phyloP scores from a whole-genome alignment of 345 rosid genomes.

The Aurinia saxatilis region DNA sequence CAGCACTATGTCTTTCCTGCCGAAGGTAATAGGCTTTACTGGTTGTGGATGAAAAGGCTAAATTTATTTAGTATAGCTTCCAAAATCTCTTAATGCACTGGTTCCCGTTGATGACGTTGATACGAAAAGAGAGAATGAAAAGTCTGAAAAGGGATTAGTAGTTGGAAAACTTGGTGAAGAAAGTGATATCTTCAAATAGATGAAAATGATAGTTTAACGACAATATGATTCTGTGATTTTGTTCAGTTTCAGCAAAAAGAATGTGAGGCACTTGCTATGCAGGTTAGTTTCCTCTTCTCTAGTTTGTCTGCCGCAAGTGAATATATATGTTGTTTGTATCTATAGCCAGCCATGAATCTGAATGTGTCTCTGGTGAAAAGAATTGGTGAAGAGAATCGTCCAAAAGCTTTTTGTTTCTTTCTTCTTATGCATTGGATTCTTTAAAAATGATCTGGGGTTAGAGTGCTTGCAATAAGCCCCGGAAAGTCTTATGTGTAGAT shows the following conservation, averaged over 20 bases:
- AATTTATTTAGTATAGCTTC: slow-evolving; percentile 89
- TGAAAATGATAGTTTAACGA: slow-evolving; percentile 90
- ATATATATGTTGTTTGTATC: not conserved
- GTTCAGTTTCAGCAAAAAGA: slow-evolving; percentile 99
- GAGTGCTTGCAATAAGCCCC: not conserved
- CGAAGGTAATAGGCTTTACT: slow-evolving; percentile 86
- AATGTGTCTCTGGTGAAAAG: not conserved
- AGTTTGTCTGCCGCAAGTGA: too few species aligned
- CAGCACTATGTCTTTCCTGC: slow-evolving; percentile 95
- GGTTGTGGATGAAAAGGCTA: slow-evolving; percentile 91
- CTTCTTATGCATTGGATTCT: not conserved
- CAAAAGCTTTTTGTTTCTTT: not conserved
- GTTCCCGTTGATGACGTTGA: slow-evolving; percentile 66
- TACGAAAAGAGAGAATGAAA: slow-evolving; percentile 71
- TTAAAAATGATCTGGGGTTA: not conserved
- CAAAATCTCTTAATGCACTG: slow-evolving; percentile 86
- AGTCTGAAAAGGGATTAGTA: slow-evolving; percentile 58
- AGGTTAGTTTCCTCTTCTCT: too few species aligned
- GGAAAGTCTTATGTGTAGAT: not conserved
- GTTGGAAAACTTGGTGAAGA: slow-evolving; percentile 86
- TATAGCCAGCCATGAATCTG: not conserved
- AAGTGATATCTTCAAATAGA: slow-evolving; percentile 95
- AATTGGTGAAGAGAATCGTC: too few species aligned
- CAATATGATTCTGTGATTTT: slow-evolving; percentile 96
- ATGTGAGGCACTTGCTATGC: slow-evolving; percentile 97